Percentiles rank a stretch among this genome's conserved stretches.
Conservation (phyloP, 371 early-diverging fungal genomes). For the Smittium culicis region DNA sequence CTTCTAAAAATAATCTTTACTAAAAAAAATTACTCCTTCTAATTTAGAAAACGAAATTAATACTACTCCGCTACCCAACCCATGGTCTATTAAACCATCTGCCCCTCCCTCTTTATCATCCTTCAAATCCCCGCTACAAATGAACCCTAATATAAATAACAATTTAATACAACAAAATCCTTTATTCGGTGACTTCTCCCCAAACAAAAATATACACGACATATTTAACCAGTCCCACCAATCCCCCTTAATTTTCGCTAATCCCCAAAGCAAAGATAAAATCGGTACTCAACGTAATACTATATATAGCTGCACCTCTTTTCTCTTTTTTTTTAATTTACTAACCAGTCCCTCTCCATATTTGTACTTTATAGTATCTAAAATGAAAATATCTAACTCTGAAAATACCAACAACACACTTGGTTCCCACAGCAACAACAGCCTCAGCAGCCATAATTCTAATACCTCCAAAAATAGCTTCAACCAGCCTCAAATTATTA, state of each 20-base stretch:
- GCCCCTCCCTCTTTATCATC: neutral
- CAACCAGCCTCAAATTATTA: neutral
- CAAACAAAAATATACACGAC: neutral
- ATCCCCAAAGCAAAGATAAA: neutral
- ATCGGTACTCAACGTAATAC: neutral
- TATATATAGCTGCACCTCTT: too few species aligned
- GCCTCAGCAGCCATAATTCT: too few species aligned
- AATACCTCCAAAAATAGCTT: slow-evolving; percentile 42
- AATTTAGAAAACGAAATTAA: slow-evolving; percentile 37
- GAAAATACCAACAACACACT: neutral
- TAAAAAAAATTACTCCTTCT: too few species aligned
- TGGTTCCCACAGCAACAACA: too few species aligned
- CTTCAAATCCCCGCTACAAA: neutral
- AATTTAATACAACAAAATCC: too few species aligned
- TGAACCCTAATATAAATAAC: too few species aligned
- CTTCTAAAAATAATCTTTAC: too few species aligned
- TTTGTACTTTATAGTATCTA: neutral
- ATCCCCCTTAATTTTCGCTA: too few species aligned
- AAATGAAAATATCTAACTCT: neutral
- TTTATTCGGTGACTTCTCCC: too few species aligned
- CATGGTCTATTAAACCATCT: slow-evolving; percentile 41
- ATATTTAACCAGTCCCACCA: too few species aligned
- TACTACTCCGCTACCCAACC: slow-evolving; percentile 69
- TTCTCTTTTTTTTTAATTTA: too few species aligned
- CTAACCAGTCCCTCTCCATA: too few species aligned